Evolutionary conservation across 495 filamentous ascomycete species (phyloP), one percentile per base, ranked within the genome.

Genomic region (Venustampulla echinocandica): DNA sequence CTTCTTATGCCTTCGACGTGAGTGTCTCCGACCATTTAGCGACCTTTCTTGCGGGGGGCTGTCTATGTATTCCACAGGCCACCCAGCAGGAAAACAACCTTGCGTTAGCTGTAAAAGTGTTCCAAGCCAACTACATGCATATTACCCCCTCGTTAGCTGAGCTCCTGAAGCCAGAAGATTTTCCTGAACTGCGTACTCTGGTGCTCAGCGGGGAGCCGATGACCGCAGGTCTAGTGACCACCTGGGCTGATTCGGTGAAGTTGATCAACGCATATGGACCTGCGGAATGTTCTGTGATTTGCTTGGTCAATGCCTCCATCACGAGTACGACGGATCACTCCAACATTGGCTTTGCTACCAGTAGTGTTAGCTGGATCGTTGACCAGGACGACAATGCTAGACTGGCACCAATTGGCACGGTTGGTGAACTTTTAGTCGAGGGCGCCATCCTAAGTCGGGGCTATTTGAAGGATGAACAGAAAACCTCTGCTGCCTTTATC

Each of bases 11-110:
- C 0, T 92, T 90, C 51, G 87, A 90, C 54, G 84, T 88, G 2
- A 88, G 81, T 1, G 74, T 90, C 0, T 87, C 87, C 45, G 85
- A 89, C 54, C 83, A 86, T 3, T 89, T 90, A 64, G 87, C 87
- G 53, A 77, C 86, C 0, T 55, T 85, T 1, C 75, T 78, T 45
- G 68, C 81, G 33, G 82, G 83, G 2, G 64, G 64, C 17, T 73
- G 70, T 46, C 60, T 76, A 22, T 74, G 71, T 45, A 55, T 76
- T 19, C 72, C 71, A 4, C 69, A 66, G 1, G 53, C 64, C 39
- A 19, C 45, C 0, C 69, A 71, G 45, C 60, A 59, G 14, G 44
- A 69, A n/a, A 44, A 55, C 25, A 60, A 61, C 24, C 65, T 63
- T 38, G 62, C 55, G 9, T 64, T 35, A 3, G 66, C 66, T 10